Evolutionary conservation across 345 rosid species (phyloP).

Genomic region (Heritiera littoralis): DNA sequence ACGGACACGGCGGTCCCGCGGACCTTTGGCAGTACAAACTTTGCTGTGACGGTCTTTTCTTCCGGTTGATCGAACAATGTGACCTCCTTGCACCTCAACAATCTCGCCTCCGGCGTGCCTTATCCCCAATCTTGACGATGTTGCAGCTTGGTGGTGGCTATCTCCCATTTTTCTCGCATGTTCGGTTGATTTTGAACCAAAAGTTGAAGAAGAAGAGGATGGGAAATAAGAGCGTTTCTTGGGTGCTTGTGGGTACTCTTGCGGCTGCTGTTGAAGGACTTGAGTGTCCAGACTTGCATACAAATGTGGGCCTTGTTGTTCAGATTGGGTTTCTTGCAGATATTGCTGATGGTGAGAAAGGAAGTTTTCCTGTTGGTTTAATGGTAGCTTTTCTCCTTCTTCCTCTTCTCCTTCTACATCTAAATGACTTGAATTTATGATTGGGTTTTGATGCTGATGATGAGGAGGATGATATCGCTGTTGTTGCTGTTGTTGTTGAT

Average conservation of each 20-base stretch:
- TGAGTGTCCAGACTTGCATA: slow-evolving; percentile 35
- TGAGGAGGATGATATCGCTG: slow-evolving; percentile 35
- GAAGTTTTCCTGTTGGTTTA: slow-evolving; percentile 19
- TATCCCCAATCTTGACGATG: slow-evolving; percentile 56
- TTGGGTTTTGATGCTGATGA: slow-evolving; percentile 22
- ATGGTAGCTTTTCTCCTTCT: background rate
- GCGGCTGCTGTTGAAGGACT: slow-evolving; percentile 24
- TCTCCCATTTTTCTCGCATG: slow-evolving; percentile 59
- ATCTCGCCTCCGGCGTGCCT: slow-evolving; percentile 60
- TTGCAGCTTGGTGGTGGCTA: slow-evolving; percentile 44
- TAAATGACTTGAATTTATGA: background rate
- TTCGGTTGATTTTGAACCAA: slow-evolving; percentile 38
- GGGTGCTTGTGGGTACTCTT: slow-evolving; percentile 32
- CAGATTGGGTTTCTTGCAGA: slow-evolving; percentile 21
- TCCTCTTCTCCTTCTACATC: slow-evolving; percentile 10
- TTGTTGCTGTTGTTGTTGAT: slow-evolving; percentile 31
- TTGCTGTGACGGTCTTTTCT: slow-evolving; percentile 92
- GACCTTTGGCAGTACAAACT: slow-evolving; percentile 91
- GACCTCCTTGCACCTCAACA: slow-evolving; percentile 94
- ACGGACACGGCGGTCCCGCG: slow-evolving; percentile 91
- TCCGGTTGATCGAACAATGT: slow-evolving; percentile 86
- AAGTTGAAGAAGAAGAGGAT: slow-evolving; percentile 38
- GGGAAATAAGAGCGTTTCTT: slow-evolving; percentile 45
- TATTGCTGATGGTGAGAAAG: slow-evolving; percentile 15
- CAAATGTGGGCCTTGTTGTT: slow-evolving; percentile 25